A percentile compares a stretch with the other conserved stretches of the same genome.
These are phyloP conservation scores for Hirsutella minnesotensis DNA, from an alignment of 2,329 filamentous ascomycete species.

Conservation along the genomic window DNA sequence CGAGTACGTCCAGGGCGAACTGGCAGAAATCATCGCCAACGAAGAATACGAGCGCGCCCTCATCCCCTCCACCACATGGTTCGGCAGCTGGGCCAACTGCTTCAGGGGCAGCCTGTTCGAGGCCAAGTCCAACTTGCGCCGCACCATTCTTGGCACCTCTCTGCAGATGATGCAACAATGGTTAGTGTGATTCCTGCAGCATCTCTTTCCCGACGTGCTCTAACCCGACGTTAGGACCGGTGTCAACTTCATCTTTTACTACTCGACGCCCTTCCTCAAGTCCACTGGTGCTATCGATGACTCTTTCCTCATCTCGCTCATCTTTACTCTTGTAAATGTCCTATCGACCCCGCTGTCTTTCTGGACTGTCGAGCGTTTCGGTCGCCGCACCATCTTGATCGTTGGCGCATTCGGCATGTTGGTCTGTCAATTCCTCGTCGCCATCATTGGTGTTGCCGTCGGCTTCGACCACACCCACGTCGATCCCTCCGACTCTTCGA, in stretches of 20 bases:
- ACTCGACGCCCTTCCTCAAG: constrained; percentile 75
- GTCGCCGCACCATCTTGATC: constrained; percentile 70
- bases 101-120: constrained; percentile 52
- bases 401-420: constrained; percentile 73
- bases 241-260: constrained; percentile 91
- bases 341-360: constrained; percentile 77
- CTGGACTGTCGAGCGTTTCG: constrained; percentile 71
- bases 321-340: constrained; percentile 84
- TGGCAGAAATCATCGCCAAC: constrained; percentile 81
- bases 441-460: constrained; percentile 56
- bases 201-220: neutral
- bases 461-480: constrained; percentile 38
- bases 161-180: constrained; percentile 75
- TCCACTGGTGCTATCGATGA: constrained; percentile 64
- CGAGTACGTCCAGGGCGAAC: constrained; percentile 64
- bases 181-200: neutral
- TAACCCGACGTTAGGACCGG: constrained; percentile 42
- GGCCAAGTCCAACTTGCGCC: constrained; percentile 55
- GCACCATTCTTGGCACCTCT: constrained; percentile 59
- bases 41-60: constrained; percentile 69
- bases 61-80: constrained; percentile 53
- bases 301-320: constrained; percentile 70
- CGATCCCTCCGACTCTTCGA: constrained; percentile 28
- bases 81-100: constrained; percentile 57
- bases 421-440: constrained; percentile 77